Evolutionary conservation across 441 rosid species (phyloP), one percentile per base, ranked within the genome.

Genomic region (Arabidopsis hybrid): DNA sequence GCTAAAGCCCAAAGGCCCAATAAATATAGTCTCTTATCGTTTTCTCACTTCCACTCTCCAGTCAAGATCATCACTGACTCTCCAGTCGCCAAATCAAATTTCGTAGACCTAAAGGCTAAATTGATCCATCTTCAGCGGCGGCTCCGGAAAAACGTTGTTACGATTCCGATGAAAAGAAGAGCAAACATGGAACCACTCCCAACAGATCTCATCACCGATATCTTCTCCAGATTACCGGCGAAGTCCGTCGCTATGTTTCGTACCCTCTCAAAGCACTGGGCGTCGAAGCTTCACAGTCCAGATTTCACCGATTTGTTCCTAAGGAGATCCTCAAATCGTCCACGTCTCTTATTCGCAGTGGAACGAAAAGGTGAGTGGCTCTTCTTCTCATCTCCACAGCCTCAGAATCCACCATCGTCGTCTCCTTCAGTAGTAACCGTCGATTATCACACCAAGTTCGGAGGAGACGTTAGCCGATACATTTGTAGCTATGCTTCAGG

Each of bases 401-500:
- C 50, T 12, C 65, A 40, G 11, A 60, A 40, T 26, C 65, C 11
- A 7, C 0, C 26, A 14, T 46, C 8, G 18, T 26, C 66, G 7
- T 8, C 18, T 61, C 50, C 3, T 42, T 1, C 4, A 26, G 29
- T 3, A 26, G 29, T 26, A 26, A 26, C 29, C 29, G 29, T 61
- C 4, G 66, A 61, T 4, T 61, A 4, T 8, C 66, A 61, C 8
- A 61, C 34, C 21, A 61, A 61, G 38, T 4, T 55, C 60, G 3
- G 6, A 13, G 60, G 60, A 55, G 60, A 55, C 4, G 39, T 55
- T 2, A 55, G 39, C 38, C 5, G 1, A 0, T 31, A 13, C 60
- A 32, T 13, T 7, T 55, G 60, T 13, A 31, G 60, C 18, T 31
- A 55, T 31, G 60, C 51, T 2, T 61, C 51, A 42, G 51, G 66